Evolutionary conservation across 805 yeast genomes (phyloP).

Genomic region (Starmerella etchellsii): DNA sequence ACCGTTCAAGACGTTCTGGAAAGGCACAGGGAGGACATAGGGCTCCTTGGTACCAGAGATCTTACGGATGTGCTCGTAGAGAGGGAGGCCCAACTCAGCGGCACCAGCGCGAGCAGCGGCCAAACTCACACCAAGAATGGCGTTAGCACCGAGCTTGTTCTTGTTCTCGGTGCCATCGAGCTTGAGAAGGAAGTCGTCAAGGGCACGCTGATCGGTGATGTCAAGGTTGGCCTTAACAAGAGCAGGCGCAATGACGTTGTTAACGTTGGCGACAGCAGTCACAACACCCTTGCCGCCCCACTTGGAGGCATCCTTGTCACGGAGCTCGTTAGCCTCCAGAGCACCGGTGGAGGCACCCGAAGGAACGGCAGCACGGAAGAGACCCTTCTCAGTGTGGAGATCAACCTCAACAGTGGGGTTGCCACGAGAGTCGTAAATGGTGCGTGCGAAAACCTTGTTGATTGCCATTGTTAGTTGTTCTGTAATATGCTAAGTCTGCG

Average conservation of each 20-base stretch:
- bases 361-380: slow-evolving; percentile 95
- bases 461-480: slow-evolving; percentile 50
- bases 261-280: slow-evolving; percentile 94
- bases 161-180: slow-evolving; percentile 98
- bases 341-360: slow-evolving; percentile 99
- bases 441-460: slow-evolving; percentile 81
- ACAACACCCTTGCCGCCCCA: slow-evolving; percentile 99
- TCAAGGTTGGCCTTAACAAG: slow-evolving; percentile 66
- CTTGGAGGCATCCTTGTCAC: slow-evolving; percentile 94
- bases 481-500: too few relatives aligned
- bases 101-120: slow-evolving; percentile 98
- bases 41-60: slow-evolving; percentile 65
- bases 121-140: slow-evolving; percentile 94
- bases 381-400: slow-evolving; percentile 79
- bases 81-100: slow-evolving; percentile 85
- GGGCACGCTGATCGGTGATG: slow-evolving; percentile 71
- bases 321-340: slow-evolving; percentile 96
- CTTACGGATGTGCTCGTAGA: slow-evolving; percentile 82
- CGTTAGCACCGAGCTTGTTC: slow-evolving; percentile 96
- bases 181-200: slow-evolving; percentile 71
- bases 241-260: slow-evolving; percentile 90
- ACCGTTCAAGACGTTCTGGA: slow-evolving; percentile 98
- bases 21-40: slow-evolving; percentile 93
- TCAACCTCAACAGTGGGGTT: slow-evolving; percentile 99
- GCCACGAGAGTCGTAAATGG: slow-evolving; percentile 99